phyloP scores from a whole-genome alignment of 2,329 filamentous ascomycete genomes.

The Alternaria burnsii region DNA sequence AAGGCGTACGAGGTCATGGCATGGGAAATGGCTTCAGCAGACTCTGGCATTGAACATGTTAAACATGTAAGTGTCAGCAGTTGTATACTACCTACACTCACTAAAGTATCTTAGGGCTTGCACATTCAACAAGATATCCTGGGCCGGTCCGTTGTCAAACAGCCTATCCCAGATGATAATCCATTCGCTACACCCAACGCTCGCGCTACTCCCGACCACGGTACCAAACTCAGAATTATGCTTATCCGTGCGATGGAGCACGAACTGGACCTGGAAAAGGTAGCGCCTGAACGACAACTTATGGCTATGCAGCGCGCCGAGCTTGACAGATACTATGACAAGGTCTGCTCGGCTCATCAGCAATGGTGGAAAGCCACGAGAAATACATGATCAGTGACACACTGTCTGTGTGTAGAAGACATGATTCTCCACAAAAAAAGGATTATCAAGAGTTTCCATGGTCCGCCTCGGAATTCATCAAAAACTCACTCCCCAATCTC shows the following conservation, averaged over 20 bases:
- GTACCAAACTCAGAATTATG: background rate
- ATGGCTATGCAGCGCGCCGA: constrained; percentile 14
- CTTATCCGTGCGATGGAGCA: constrained; percentile 21
- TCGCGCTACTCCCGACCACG: background rate
- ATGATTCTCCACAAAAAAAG: too few species aligned
- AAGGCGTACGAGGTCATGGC: background rate
- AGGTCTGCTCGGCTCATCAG: constrained; percentile 13
- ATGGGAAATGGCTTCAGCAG: background rate
- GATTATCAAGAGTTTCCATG: too few species aligned
- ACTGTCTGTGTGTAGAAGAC: background rate
- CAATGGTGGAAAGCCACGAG: constrained; percentile 12
- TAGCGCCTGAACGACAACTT: constrained; percentile 14
- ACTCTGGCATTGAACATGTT: background rate
- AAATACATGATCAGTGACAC: background rate
- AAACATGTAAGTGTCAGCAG: background rate
- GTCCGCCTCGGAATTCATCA: too few species aligned
- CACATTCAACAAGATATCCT: constrained; percentile 1
- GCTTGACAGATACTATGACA: constrained; percentile 7
- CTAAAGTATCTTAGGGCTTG: constrained; percentile 4
- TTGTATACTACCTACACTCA: background rate
- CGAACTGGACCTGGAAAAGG: constrained; percentile 18
- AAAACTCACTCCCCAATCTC: too few species aligned
- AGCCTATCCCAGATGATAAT: background rate
- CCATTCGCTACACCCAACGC: too few species aligned
- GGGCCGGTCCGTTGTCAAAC: background rate